Evolutionary conservation across 1,284 basidiomycete species (phyloP).

Genomic region (Phellopilus nigrolimitatus): DNA sequence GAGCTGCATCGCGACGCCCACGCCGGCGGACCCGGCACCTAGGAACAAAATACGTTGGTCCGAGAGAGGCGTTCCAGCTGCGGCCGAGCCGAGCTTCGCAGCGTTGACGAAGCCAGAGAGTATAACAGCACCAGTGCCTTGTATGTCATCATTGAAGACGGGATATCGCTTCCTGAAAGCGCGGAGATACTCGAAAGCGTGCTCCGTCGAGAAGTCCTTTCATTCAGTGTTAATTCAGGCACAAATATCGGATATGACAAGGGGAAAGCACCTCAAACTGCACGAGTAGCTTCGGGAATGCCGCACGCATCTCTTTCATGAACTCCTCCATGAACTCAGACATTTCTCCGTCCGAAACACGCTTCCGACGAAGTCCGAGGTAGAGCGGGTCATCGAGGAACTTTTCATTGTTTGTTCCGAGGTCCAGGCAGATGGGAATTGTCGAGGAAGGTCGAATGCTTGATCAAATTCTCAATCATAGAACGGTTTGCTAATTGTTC

Average conservation of each 20-base stretch:
- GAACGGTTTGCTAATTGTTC: background rate
- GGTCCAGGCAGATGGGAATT: slow-evolving; percentile 81
- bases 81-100: slow-evolving; percentile 70
- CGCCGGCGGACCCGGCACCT: slow-evolving; percentile 84
- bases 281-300: slow-evolving; percentile 81
- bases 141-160: slow-evolving; percentile 89
- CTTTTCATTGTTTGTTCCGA: slow-evolving; percentile 84
- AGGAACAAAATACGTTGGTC: slow-evolving; percentile 90
- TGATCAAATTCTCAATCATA: slow-evolving; percentile 1
- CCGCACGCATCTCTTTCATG: slow-evolving; percentile 72
- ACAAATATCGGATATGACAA: slow-evolving; percentile 21
- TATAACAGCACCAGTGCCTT: slow-evolving; percentile 89
- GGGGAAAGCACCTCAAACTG: slow-evolving; percentile 73
- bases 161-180: slow-evolving; percentile 71
- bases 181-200: slow-evolving; percentile 80
- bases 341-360: slow-evolving; percentile 63
- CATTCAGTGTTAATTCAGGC: background rate
- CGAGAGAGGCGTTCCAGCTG: slow-evolving; percentile 62
- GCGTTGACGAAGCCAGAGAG: slow-evolving; percentile 90
- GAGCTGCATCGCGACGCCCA: slow-evolving; percentile 87
- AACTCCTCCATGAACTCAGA: slow-evolving; percentile 90
- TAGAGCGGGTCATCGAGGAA: slow-evolving; percentile 88
- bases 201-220: slow-evolving; percentile 82
- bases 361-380: slow-evolving; percentile 75
- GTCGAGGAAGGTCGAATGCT: slow-evolving; percentile 84